Evolutionary conservation across 345 rosid genomes (phyloP).

Genomic region (Abelmoschus esculentus): DNA sequence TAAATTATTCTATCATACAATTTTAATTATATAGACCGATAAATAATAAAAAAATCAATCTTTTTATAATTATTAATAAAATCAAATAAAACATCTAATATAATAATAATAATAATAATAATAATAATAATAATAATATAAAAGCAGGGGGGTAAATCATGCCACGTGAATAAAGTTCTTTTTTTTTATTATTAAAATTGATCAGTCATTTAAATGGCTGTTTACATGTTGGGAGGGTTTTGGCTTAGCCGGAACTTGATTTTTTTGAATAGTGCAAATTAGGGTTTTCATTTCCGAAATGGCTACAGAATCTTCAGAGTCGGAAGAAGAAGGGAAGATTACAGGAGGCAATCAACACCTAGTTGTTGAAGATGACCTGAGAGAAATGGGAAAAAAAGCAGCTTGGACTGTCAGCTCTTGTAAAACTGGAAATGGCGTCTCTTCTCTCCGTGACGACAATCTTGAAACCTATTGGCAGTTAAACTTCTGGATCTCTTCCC

Average conservation of each 20-base stretch:
- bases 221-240: not conserved
- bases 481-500: constrained; percentile 5
- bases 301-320: constrained; percentile 59
- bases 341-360: constrained; percentile 1
- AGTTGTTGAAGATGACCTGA: not conserved
- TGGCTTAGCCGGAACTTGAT: not conserved
- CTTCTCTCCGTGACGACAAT: constrained; percentile 79
- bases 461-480: constrained; percentile 93
- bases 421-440: constrained; percentile 86
- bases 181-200: no score
- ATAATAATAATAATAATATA: no score
- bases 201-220: not conserved
- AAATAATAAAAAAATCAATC: no score
- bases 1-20: no score
- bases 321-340: constrained; percentile 43
- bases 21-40: no score
- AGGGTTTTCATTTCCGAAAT: constrained; percentile 14
- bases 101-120: no score
- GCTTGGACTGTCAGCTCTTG: constrained; percentile 58
- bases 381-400: constrained; percentile 1
- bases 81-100: no score
- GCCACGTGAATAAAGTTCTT: no score
- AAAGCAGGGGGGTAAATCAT: no score
- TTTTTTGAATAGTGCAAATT: not conserved
- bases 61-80: no score